These are phyloP conservation scores for Akanthomyces muscarius DNA, from an alignment of 2,329 filamentous ascomycete species.

Conservation along the genomic window DNA sequence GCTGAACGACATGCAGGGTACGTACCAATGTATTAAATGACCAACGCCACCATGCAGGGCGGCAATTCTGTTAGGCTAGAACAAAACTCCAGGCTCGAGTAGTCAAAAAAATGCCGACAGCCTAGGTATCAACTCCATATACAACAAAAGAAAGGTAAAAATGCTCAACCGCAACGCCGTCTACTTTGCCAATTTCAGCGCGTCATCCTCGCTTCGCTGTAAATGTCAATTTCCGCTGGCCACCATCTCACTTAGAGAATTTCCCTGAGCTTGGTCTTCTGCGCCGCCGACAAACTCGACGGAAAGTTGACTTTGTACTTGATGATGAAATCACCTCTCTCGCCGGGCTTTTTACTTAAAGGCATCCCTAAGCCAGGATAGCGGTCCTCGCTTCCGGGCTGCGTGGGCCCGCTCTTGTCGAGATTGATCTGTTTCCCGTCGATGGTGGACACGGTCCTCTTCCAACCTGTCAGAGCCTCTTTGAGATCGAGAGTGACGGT, in stretches of 20 bases:
- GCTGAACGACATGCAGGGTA: not conserved
- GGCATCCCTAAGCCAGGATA: conserved; percentile 93
- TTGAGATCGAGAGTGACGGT: conserved; percentile 81
- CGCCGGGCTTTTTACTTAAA: conserved; percentile 79
- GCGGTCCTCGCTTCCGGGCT: conserved; percentile 73
- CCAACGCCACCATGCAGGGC: not conserved
- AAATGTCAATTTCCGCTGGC: not conserved
- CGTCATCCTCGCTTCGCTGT: not conserved
- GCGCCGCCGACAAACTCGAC: conserved; percentile 64
- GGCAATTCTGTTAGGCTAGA: not conserved
- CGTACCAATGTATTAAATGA: not conserved
- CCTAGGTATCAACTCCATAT: not conserved
- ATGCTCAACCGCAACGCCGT: conserved; percentile 6
- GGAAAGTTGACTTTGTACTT: conserved; percentile 94
- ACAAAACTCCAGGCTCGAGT: not conserved
- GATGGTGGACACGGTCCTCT: conserved; percentile 84
- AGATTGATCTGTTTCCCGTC: conserved; percentile 82
- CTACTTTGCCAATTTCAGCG: not conserved
- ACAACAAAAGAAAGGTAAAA: not conserved
- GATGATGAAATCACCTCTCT: conserved; percentile 83
- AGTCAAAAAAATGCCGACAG: not conserved
- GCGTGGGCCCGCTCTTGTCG: conserved; percentile 77
- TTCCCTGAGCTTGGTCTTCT: conserved; percentile 78
- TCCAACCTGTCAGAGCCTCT: conserved; percentile 93
- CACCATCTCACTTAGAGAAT: conserved; percentile 53